phyloP scores from a whole-genome alignment of 2,329 filamentous ascomycete species.

The Aspergillus tubingensis region DNA sequence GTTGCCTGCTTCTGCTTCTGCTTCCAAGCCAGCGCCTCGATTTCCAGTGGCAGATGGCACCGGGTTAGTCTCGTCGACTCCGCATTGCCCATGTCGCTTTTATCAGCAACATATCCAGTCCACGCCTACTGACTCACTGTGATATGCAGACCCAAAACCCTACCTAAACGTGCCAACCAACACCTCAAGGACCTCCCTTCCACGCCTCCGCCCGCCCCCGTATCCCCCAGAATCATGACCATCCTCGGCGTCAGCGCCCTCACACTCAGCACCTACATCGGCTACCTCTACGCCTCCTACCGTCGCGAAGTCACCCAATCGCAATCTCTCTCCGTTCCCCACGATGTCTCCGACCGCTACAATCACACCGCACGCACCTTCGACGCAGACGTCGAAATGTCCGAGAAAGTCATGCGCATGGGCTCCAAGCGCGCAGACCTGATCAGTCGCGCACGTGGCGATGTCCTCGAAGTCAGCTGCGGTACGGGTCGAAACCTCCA shows the following conservation, averaged over 20 bases:
- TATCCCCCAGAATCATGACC: constrained; percentile 40
- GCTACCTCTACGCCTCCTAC: constrained; percentile 48
- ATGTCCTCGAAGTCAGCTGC: constrained; percentile 53
- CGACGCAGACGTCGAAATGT: constrained; percentile 49
- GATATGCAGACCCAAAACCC: constrained; percentile 16
- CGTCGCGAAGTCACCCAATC: constrained; percentile 36
- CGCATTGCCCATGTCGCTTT: background rate
- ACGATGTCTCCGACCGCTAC: constrained; percentile 51
- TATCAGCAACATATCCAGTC: background rate
- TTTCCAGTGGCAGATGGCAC: constrained; percentile 10
- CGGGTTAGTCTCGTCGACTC: constrained; percentile 20
- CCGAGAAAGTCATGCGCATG: constrained; percentile 47
- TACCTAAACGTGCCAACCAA: constrained; percentile 28
- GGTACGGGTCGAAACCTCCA: constrained; percentile 53
- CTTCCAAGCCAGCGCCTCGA: background rate
- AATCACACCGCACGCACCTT: constrained; percentile 45
- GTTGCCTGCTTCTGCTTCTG: constrained; percentile 19
- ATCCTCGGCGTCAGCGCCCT: constrained; percentile 43
- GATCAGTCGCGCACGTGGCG: constrained; percentile 44
- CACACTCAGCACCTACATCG: constrained; percentile 45
- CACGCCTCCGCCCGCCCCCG: constrained; percentile 14
- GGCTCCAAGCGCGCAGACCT: constrained; percentile 45
- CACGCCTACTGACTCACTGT: constrained; percentile 8
- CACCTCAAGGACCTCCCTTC: constrained; percentile 26
- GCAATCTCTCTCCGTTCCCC: constrained; percentile 35